phyloP scores from a whole-genome alignment of 768 basidiomycete species.

The Cubamyces lactineus region DNA sequence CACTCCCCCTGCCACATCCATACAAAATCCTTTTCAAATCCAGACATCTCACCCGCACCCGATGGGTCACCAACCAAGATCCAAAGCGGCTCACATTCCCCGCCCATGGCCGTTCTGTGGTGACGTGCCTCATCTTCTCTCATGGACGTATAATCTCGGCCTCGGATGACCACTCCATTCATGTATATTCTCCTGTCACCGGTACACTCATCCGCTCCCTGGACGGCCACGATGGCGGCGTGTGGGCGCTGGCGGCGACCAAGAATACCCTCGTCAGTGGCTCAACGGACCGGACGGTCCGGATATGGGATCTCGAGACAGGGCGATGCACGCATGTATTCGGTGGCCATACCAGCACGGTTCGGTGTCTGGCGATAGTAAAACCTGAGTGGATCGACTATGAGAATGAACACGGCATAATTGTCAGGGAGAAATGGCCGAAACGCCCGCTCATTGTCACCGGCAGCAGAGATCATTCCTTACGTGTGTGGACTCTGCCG shows the following conservation, averaged over 20 bases:
- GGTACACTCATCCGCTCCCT: constrained; percentile 76
- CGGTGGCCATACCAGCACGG: constrained; percentile 95
- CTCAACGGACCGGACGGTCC: constrained; percentile 90
- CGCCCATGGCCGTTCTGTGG: constrained; percentile 87
- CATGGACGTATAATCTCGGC: constrained; percentile 94
- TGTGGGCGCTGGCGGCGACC: constrained; percentile 93
- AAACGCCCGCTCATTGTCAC: constrained; percentile 74
- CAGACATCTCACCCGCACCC: constrained; percentile 75
- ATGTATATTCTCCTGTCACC: constrained; percentile 87
- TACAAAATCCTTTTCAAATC: constrained; percentile 95
- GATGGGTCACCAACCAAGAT: constrained; percentile 75
- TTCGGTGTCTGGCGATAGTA: constrained; percentile 93
- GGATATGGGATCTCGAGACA: constrained; percentile 85
- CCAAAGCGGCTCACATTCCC: constrained; percentile 83
- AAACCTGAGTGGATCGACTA: constrained; percentile 88
- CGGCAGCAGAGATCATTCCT: constrained; percentile 67
- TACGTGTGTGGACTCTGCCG: constrained; percentile 71
- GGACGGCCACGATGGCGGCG: constrained; percentile 92
- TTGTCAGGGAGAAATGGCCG: constrained; percentile 73
- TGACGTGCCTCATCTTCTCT: constrained; percentile 96
- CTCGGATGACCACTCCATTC: constrained; percentile 96
- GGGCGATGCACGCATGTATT: constrained; percentile 91
- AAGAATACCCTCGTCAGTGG: constrained; percentile 90
- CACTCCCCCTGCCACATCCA: constrained; percentile 78
- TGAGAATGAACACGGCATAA: constrained; percentile 60